These are phyloP conservation scores for Ustilago crameri DNA, from an alignment of 1,284 basidiomycete genomes.

Conservation along the genomic window DNA sequence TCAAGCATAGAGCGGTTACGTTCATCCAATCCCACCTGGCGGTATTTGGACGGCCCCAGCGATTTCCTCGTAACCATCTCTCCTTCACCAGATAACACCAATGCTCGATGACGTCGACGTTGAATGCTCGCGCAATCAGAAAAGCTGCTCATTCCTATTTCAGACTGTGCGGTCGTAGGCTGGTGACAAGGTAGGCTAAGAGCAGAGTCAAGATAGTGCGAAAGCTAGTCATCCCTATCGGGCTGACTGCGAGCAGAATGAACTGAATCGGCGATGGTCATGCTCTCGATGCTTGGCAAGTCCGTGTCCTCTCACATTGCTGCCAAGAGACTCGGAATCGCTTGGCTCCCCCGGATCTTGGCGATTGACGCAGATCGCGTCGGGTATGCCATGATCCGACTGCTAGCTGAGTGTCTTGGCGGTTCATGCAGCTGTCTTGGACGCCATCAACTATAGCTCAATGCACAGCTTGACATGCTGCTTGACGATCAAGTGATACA, in stretches of 20 bases:
- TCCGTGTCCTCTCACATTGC: not conserved
- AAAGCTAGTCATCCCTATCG: no score
- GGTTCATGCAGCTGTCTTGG: no score
- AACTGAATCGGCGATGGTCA: conserved; percentile 3
- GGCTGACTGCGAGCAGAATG: not conserved
- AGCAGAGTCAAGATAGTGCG: not conserved
- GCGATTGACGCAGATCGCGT: conserved; percentile 2
- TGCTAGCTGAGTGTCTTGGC: conserved; percentile 1
- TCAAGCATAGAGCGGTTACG: conserved; percentile 29
- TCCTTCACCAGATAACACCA: not conserved
- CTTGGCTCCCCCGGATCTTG: conserved; percentile 7
- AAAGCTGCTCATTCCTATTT: not conserved
- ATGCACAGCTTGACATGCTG: no score
- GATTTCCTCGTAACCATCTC: conserved; percentile 43
- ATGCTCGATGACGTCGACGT: not conserved
- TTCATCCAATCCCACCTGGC: conserved; percentile 27
- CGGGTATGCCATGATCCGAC: not conserved
- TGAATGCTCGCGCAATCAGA: not conserved
- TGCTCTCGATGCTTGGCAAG: not conserved
- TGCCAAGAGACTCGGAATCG: not conserved
- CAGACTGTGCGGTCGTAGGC: not conserved
- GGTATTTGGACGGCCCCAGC: conserved; percentile 28
- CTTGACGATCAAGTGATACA: no score
- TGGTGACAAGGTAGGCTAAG: no score
- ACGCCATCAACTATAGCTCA: no score